These are phyloP conservation scores for Capronia americana DNA, from an alignment of 2,329 filamentous ascomycete genomes.

Conservation along the genomic window DNA sequence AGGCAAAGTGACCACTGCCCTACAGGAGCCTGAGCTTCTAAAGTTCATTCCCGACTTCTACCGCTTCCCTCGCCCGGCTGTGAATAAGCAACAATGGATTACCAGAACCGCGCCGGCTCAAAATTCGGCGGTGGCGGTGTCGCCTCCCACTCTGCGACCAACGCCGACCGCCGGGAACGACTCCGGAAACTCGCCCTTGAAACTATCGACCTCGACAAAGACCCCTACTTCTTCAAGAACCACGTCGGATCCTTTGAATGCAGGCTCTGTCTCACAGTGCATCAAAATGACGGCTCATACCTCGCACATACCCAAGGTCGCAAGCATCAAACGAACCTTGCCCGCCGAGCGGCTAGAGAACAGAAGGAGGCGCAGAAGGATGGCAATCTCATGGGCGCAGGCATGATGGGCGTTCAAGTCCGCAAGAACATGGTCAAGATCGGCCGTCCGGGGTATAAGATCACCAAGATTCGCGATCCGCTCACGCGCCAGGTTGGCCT, in stretches of 20 bases:
- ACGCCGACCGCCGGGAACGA: constrained; percentile 95
- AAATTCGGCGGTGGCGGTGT: constrained; percentile 98
- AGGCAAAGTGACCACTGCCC: background rate
- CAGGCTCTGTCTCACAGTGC: constrained; percentile 92
- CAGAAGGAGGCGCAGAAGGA: constrained; percentile 81
- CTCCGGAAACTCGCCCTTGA: constrained; percentile 97
- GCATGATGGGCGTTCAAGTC: constrained; percentile 74
- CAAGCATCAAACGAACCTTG: constrained; percentile 98
- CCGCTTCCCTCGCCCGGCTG: background rate
- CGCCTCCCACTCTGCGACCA: constrained; percentile 89
- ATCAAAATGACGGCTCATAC: constrained; percentile 99
- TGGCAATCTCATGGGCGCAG: constrained; percentile 68
- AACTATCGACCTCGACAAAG: constrained; percentile 98
- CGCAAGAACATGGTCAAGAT: constrained; percentile 91
- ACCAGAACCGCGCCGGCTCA: constrained; percentile 91
- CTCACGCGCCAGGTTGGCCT: constrained; percentile 86
- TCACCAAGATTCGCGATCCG: constrained; percentile 92
- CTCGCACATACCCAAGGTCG: constrained; percentile 97
- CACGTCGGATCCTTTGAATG: constrained; percentile 98
- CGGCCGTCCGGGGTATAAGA: constrained; percentile 93
- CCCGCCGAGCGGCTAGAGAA: constrained; percentile 92
- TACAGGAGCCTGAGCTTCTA: background rate
- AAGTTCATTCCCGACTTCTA: background rate
- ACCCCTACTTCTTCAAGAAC: constrained; percentile 99
- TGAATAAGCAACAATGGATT: constrained; percentile 59